Percentiles rank a stretch among this genome's conserved stretches.
Evolutionary conservation across 306 rosid genomes (phyloP).

Genomic region (Coriaria nepalensis): DNA sequence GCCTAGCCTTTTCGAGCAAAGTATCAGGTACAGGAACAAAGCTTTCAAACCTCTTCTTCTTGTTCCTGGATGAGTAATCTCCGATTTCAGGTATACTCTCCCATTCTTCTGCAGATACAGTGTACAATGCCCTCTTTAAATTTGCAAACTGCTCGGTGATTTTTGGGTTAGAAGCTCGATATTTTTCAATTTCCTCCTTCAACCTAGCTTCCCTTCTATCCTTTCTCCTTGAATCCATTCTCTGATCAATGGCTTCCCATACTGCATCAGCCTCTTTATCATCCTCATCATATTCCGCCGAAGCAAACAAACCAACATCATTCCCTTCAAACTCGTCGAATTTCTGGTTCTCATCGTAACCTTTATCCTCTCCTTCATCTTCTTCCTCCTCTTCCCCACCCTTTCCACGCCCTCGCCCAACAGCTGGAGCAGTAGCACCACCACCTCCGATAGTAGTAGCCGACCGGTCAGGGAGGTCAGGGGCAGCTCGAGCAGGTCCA

Average conservation of each 20-base stretch:
- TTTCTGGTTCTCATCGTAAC: slow-evolving; percentile 81
- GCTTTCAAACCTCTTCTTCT: slow-evolving; percentile 83
- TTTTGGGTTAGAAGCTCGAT: slow-evolving; percentile 72
- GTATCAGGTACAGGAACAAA: slow-evolving; percentile 85
- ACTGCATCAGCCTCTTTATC: slow-evolving; percentile 87
- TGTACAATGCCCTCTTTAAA: slow-evolving; percentile 54
- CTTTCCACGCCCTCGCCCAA: slow-evolving; percentile 53
- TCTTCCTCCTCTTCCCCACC: slow-evolving; percentile 71
- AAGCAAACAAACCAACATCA: slow-evolving; percentile 78
- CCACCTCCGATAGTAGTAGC: slow-evolving; percentile 38
- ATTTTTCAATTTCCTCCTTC: slow-evolving; percentile 88
- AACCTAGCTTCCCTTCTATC: slow-evolving; percentile 79
- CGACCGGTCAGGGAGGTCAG: slow-evolving; percentile 63
- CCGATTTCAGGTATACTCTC: slow-evolving; percentile 75
- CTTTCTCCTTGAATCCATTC: slow-evolving; percentile 90
- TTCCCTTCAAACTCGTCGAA: slow-evolving; percentile 87
- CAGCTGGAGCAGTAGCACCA: slow-evolving; percentile 16
- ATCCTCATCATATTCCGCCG: slow-evolving; percentile 82
- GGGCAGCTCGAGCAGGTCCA: slow-evolving; percentile 81
- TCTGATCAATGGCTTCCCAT: slow-evolving; percentile 77
- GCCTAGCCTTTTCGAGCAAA: slow-evolving; percentile 77
- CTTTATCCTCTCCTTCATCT: slow-evolving; percentile 70
- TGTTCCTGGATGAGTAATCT: slow-evolving; percentile 65
- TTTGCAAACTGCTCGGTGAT: slow-evolving; percentile 80
- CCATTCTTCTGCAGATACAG: slow-evolving; percentile 61